phyloP scores from a whole-genome alignment of 129 eudicot species.

The Escallonia rubra region DNA sequence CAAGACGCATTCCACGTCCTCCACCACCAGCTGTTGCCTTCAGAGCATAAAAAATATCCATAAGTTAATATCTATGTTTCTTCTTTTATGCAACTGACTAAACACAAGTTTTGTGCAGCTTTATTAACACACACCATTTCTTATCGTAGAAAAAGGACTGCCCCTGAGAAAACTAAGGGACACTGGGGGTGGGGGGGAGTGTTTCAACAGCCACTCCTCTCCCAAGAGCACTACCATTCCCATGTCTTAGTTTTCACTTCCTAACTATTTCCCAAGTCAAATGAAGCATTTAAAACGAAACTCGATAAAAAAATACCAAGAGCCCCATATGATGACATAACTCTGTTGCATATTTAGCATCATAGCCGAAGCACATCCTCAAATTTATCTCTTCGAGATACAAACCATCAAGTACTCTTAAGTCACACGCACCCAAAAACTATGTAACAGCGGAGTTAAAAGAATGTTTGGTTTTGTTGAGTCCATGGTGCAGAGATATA shows the following conservation, averaged over 20 bases:
- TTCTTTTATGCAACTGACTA: not conserved
- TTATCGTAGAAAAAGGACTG: not conserved
- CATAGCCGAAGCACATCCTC: too few relatives aligned
- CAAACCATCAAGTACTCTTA: too few relatives aligned
- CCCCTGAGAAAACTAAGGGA: not conserved
- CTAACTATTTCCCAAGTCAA: not conserved
- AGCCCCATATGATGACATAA: not conserved
- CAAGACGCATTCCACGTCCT: constrained; percentile 99
- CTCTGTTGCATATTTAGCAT: not conserved
- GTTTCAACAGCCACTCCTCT: not conserved
- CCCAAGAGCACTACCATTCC: not conserved
- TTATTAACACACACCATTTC: too few relatives aligned
- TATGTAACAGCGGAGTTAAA: too few relatives aligned
- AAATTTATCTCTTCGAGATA: too few relatives aligned
- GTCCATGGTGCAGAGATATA: too few relatives aligned
- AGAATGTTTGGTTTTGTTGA: too few relatives aligned
- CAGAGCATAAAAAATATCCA: constrained; percentile 20
- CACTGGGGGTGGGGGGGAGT: not conserved
- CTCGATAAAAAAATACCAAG: not conserved
- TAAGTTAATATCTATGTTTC: constrained; percentile 3
- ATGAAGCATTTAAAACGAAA: not conserved
- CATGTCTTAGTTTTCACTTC: not conserved
- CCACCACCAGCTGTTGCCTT: constrained; percentile 99
- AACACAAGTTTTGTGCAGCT: too few relatives aligned
- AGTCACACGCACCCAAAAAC: too few relatives aligned